Conservation (phyloP, 2,329 filamentous ascomycete genomes). For the Arachnomyces sp. region DNA sequence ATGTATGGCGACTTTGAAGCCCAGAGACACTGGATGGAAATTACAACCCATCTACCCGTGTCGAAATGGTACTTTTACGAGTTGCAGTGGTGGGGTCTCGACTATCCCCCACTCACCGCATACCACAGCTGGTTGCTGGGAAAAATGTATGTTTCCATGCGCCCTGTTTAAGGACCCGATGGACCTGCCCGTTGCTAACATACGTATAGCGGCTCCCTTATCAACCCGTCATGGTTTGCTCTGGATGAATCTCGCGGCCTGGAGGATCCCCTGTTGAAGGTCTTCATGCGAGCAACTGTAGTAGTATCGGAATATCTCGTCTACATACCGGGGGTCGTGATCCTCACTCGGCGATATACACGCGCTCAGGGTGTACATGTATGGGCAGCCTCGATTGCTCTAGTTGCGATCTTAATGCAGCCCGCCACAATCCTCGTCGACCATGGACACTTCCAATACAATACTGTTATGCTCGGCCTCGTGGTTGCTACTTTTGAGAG, state of each 20-base stretch:
- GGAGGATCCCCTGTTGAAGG: slow-evolving; percentile 72
- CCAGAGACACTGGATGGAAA: slow-evolving; percentile 97
- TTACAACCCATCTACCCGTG: slow-evolving; percentile 79
- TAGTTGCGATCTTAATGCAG: slow-evolving; percentile 87
- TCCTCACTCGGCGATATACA: slow-evolving; percentile 77
- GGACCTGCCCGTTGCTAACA: slow-evolving; percentile 11
- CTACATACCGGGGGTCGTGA: slow-evolving; percentile 76
- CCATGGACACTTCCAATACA: slow-evolving; percentile 96
- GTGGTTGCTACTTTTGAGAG: slow-evolving; percentile 81
- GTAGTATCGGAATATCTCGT: slow-evolving; percentile 84
- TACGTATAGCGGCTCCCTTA: slow-evolving; percentile 55
- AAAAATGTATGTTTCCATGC: slow-evolving; percentile 54
- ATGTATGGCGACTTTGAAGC: slow-evolving; percentile 98
- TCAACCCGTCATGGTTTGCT: slow-evolving; percentile 81
- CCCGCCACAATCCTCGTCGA: slow-evolving; percentile 86
- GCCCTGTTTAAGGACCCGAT: background rate
- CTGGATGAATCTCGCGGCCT: slow-evolving; percentile 74
- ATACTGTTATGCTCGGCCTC: slow-evolving; percentile 95
- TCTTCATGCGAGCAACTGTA: slow-evolving; percentile 93
- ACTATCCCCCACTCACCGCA: slow-evolving; percentile 94
- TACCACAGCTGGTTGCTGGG: slow-evolving; percentile 98
- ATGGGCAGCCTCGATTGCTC: slow-evolving; percentile 77
- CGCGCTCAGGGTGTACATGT: slow-evolving; percentile 66
- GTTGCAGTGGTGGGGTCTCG: slow-evolving; percentile 92
- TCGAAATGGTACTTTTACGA: slow-evolving; percentile 99